A percentile compares a stretch with the other conserved stretches of the same genome.
Evolutionary conservation across 176 grass and related monocot species (phyloP).

Genomic region (Triticum turgidum): DNA sequence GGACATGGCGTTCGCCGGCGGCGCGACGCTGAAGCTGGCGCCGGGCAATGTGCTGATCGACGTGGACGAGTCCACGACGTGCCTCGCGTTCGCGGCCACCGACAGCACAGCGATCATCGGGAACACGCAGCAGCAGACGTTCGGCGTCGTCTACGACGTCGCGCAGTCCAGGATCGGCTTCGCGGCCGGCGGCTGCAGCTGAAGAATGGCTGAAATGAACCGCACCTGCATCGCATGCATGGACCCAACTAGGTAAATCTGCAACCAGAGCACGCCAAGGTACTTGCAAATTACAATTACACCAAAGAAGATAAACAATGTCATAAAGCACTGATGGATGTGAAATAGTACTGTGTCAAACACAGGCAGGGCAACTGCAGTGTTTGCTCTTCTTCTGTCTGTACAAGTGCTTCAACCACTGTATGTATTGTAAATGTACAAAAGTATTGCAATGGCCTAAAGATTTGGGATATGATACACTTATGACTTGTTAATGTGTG

Average conservation of each 20-base stretch:
- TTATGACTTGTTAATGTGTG: background rate
- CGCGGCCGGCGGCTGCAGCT: conserved; percentile 67
- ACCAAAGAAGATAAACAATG: background rate
- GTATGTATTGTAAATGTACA: background rate
- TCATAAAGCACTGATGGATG: background rate
- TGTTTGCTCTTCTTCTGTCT: background rate
- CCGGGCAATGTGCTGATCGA: conserved; percentile 54
- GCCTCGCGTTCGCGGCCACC: conserved; percentile 69
- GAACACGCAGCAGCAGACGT: conserved; percentile 88
- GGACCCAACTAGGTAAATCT: background rate
- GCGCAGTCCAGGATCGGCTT: conserved; percentile 62
- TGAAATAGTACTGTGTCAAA: background rate
- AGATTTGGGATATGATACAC: background rate
- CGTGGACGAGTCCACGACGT: conserved; percentile 63
- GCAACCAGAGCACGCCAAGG: background rate
- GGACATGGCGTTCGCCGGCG: conserved; percentile 52
- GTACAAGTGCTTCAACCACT: background rate
- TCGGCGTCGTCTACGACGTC: conserved; percentile 71
- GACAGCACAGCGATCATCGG: conserved; percentile 59
- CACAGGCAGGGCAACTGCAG: background rate
- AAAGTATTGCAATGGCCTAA: background rate
- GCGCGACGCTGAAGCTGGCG: conserved; percentile 45
- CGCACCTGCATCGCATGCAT: background rate
- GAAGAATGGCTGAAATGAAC: conserved; percentile 2
- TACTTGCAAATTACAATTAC: background rate